These are phyloP conservation scores for Xylariaceae sp. DNA, from an alignment of 2,329 filamentous ascomycete species.

Conservation along the genomic window DNA sequence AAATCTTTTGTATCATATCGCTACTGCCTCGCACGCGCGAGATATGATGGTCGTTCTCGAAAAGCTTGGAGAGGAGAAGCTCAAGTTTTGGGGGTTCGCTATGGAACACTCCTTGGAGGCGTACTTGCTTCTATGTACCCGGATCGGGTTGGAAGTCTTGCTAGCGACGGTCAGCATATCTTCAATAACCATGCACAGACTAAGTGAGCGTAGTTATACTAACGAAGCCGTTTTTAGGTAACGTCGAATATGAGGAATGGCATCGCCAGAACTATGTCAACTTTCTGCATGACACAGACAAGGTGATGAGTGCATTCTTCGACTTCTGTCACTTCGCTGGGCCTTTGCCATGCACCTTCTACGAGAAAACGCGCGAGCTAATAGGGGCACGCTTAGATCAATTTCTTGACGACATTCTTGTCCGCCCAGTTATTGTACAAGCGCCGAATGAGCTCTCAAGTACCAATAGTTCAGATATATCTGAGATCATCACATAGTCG, in stretches of 20 bases:
- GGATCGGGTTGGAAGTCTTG: slow-evolving; percentile 45
- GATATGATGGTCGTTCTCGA: slow-evolving; percentile 47
- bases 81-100: slow-evolving; percentile 53
- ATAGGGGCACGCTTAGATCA: slow-evolving; percentile 37
- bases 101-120: slow-evolving; percentile 50
- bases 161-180: slow-evolving; percentile 43
- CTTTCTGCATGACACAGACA: slow-evolving; percentile 52
- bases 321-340: slow-evolving; percentile 50
- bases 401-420: slow-evolving; percentile 40
- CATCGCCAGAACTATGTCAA: slow-evolving; percentile 41
- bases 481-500: slow-evolving; percentile 48
- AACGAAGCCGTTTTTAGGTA: slow-evolving; percentile 27
- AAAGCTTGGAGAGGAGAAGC: slow-evolving; percentile 38
- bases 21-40: slow-evolving; percentile 42
- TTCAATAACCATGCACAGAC: not conserved
- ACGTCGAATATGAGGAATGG: slow-evolving; percentile 54
- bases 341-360: slow-evolving; percentile 44
- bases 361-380: slow-evolving; percentile 32
- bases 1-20: slow-evolving; percentile 38
- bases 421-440: slow-evolving; percentile 43
- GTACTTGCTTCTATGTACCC: slow-evolving; percentile 51
- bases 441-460: slow-evolving; percentile 22
- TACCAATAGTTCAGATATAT: slow-evolving; percentile 36
- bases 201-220: not conserved
- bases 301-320: slow-evolving; percentile 50